These are phyloP conservation scores for Mucor indicus DNA, from an alignment of 371 early-diverging fungal species.

Conservation along the genomic window DNA sequence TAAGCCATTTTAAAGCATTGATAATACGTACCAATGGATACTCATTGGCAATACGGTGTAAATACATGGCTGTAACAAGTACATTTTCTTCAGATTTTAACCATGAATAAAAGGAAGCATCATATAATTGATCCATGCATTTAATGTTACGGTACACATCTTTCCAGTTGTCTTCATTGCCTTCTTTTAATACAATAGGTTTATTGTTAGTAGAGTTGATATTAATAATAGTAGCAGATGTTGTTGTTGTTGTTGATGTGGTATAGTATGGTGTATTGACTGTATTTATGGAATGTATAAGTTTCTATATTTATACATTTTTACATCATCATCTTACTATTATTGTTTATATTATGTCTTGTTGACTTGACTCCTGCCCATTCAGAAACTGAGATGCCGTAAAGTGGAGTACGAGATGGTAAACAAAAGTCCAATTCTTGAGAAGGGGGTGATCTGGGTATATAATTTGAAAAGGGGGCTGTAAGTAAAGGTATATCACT, in stretches of 20 bases:
- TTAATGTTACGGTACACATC: constrained; percentile 66
- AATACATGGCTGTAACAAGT: constrained; percentile 61
- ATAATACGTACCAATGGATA: constrained; percentile 67
- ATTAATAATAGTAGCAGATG: too few relatives aligned
- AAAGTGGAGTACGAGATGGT: constrained; percentile 31
- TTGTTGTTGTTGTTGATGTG: too few relatives aligned
- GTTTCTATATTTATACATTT: too few relatives aligned
- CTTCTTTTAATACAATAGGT: not conserved
- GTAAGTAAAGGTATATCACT: constrained; percentile 26
- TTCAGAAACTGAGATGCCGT: constrained; percentile 31
- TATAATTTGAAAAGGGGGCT: constrained; percentile 23
- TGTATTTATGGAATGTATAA: too few relatives aligned
- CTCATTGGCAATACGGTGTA: constrained; percentile 72
- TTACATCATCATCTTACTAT: not conserved
- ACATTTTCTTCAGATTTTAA: constrained; percentile 72
- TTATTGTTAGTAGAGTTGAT: too few relatives aligned
- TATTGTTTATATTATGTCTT: constrained; percentile 1
- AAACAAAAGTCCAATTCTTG: constrained; percentile 30
- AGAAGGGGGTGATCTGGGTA: constrained; percentile 25
- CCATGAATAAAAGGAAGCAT: constrained; percentile 73
- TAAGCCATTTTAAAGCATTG: constrained; percentile 72
- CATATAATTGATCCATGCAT: constrained; percentile 72
- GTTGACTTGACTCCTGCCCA: constrained; percentile 28
- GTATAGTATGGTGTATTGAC: too few relatives aligned
- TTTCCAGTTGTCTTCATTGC: constrained; percentile 42